Conservation (phyloP, 1,284 basidiomycete species). For the Melanopsichium pennsylvanicum region DNA sequence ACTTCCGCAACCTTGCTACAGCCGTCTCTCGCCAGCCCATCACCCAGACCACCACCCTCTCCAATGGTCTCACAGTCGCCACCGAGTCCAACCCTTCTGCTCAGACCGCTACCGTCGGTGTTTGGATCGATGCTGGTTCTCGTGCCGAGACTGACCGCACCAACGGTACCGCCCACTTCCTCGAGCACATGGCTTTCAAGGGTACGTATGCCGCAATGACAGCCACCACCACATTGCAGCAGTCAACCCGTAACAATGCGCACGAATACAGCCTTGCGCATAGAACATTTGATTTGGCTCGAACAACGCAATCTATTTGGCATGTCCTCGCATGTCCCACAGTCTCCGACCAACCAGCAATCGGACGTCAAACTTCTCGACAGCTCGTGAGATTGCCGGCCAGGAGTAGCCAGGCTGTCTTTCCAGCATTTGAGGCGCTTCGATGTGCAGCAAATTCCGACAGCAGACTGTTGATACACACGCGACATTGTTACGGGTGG, state of each 20-base stretch:
- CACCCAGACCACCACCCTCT: constrained; percentile 61
- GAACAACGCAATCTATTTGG: no score
- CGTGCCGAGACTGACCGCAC: constrained; percentile 92
- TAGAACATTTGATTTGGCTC: no score
- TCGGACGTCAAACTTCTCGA: no score
- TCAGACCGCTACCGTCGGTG: constrained; percentile 97
- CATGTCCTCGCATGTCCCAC: no score
- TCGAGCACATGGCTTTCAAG: constrained; percentile 87
- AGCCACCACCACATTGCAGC: not conserved
- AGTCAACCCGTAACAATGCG: no score
- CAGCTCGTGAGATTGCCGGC: no score
- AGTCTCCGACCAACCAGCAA: no score
- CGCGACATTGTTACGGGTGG: constrained; percentile 1
- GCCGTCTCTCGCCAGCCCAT: constrained; percentile 52
- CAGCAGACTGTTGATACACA: no score
- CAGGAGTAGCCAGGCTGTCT: no score
- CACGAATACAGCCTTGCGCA: no score
- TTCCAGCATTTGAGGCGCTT: no score
- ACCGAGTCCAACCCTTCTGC: constrained; percentile 86
- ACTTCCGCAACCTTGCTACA: constrained; percentile 48
- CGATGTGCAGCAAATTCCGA: no score
- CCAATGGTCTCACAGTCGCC: constrained; percentile 65
- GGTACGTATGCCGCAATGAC: constrained; percentile 49
- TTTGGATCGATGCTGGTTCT: constrained; percentile 98
- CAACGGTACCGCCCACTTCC: constrained; percentile 97